A percentile compares a stretch with the other conserved stretches of the same genome.
phyloP scores from a whole-genome alignment of 2,329 filamentous ascomycete species.

The Arthrobotrys sinensis region DNA sequence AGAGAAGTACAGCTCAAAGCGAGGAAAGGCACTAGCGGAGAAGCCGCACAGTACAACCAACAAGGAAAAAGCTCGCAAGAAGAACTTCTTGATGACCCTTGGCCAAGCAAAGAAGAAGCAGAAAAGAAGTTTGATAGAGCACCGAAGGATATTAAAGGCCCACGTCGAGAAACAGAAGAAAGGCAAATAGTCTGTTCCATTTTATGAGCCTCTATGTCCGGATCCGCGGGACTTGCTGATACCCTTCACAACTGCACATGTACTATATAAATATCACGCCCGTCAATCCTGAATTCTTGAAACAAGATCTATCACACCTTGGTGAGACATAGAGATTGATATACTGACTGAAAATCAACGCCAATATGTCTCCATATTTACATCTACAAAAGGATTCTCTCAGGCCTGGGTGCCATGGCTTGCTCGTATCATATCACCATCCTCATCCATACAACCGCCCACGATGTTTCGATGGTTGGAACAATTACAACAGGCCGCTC shows the following conservation, averaged over 20 bases:
- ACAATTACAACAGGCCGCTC: background rate
- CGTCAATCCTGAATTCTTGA: no score
- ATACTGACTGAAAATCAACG: no score
- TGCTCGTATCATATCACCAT: background rate
- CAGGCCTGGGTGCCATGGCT: no score
- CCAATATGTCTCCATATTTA: no score
- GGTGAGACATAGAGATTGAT: no score
- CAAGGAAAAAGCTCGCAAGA: conserved; percentile 94
- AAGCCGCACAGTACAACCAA: conserved; percentile 89
- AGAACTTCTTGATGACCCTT: conserved; percentile 99
- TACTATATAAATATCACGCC: no score
- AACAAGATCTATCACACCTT: no score
- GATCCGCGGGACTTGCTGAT: no score
- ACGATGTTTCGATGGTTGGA: background rate
- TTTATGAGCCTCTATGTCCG: no score
- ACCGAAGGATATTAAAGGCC: conserved; percentile 82
- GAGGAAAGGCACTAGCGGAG: conserved; percentile 76
- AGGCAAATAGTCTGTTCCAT: conserved; percentile 69
- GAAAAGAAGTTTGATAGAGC: conserved; percentile 92
- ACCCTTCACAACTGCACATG: no score
- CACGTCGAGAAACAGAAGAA: conserved; percentile 87
- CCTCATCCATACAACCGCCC: background rate
- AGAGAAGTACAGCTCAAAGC: conserved; percentile 64
- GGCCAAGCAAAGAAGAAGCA: conserved; percentile 96
- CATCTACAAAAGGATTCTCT: no score